Evolutionary conservation across 352 stramenopile species (phyloP).

Genomic region (Phytophthora fragariaefolia): DNA sequence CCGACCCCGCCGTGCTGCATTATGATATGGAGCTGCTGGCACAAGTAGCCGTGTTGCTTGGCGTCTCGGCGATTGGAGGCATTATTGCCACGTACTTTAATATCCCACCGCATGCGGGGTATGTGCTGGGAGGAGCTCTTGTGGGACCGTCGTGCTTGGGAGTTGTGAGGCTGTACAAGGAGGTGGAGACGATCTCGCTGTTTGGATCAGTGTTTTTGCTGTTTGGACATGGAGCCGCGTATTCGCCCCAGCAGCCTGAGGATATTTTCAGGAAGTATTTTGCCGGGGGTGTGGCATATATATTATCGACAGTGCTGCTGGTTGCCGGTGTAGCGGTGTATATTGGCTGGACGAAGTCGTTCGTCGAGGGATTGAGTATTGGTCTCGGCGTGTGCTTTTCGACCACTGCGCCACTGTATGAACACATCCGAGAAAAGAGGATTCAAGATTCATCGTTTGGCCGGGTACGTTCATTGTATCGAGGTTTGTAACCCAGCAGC

Average conservation of each 20-base stretch:
- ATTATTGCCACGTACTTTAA: conserved; percentile 90
- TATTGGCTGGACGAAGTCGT: conserved; percentile 80
- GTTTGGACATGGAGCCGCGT: conserved; percentile 88
- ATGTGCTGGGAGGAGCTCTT: conserved; percentile 90
- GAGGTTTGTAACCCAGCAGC: too few species aligned
- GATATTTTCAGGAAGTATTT: conserved; percentile 79
- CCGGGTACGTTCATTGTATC: conserved; percentile 46
- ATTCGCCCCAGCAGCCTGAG: conserved; percentile 72
- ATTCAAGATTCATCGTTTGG: conserved; percentile 86
- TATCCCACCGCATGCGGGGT: conserved; percentile 91
- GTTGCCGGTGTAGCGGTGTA: conserved; percentile 76
- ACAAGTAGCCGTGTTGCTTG: conserved; percentile 83
- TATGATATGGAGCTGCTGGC: conserved; percentile 89
- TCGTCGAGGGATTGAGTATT: conserved; percentile 79
- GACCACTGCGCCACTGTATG: conserved; percentile 81
- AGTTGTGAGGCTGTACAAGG: conserved; percentile 88
- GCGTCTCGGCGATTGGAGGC: conserved; percentile 87
- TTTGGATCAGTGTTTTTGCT: conserved; percentile 95
- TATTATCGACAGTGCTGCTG: conserved; percentile 68
- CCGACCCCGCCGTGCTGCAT: conserved; percentile 84
- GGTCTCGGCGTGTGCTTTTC: conserved; percentile 85
- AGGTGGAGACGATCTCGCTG: conserved; percentile 94
- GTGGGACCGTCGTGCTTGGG: conserved; percentile 91
- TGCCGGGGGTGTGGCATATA: conserved; percentile 75
- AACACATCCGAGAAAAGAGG: conserved; percentile 82